Percentiles rank a stretch among this genome's conserved stretches.
phyloP scores from a whole-genome alignment of 352 stramenopile species.

The Phytophthora meadii region DNA sequence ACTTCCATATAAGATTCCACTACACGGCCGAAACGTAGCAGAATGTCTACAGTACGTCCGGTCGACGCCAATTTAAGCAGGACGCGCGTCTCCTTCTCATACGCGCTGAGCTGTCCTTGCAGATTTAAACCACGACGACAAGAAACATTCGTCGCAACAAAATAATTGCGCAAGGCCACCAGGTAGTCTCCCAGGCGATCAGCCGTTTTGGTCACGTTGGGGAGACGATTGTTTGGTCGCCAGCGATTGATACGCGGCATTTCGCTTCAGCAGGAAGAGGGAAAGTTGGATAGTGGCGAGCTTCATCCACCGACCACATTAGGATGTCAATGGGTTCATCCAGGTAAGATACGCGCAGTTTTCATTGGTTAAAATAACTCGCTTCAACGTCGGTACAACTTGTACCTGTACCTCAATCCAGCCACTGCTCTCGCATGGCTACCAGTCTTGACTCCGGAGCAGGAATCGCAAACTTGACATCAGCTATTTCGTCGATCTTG shows the following conservation, averaged over 20 bases:
- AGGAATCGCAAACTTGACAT: constrained; percentile 30
- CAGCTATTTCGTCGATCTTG: constrained; percentile 55
- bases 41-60: constrained; percentile 16
- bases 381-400: not conserved
- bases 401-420: not conserved
- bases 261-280: not conserved
- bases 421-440: constrained; percentile 26
- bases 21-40: constrained; percentile 21
- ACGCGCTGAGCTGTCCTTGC: constrained; percentile 13
- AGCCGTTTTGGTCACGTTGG: constrained; percentile 6
- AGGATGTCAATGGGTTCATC: too few relatives aligned
- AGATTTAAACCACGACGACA: constrained; percentile 22
- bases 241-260: constrained; percentile 22
- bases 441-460: constrained; percentile 18
- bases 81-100: constrained; percentile 25
- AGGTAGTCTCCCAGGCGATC: constrained; percentile 37
- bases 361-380: not conserved
- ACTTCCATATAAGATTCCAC: constrained; percentile 29
- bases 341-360: too few relatives aligned
- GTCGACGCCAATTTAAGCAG: constrained; percentile 30
- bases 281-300: not conserved
- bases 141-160: constrained; percentile 2
- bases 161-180: constrained; percentile 25
- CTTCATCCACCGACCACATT: too few relatives aligned
- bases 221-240: constrained; percentile 9